Percentiles rank a stretch among this genome's conserved stretches.
phyloP scores from a whole-genome alignment of 1,139 yeast genomes.

The Taphrina populina region DNA sequence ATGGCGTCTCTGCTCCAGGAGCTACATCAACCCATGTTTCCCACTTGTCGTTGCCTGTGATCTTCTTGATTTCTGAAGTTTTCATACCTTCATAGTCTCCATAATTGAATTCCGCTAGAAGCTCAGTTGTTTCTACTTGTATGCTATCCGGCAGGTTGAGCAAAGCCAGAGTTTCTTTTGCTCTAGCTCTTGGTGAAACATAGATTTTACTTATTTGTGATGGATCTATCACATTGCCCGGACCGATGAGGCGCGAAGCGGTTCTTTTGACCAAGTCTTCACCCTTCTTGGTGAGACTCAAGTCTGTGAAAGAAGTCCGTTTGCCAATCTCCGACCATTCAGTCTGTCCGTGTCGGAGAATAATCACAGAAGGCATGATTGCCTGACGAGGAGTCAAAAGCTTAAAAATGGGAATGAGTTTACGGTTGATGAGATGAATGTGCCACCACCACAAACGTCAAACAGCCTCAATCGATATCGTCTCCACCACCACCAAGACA shows the following conservation, averaged over 20 bases:
- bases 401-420: too few species aligned
- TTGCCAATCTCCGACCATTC: constrained; percentile 95
- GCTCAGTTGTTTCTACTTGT: constrained; percentile 50
- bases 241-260: constrained; percentile 67
- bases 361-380: constrained; percentile 12
- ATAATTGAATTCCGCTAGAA: constrained; percentile 89
- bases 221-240: constrained; percentile 63
- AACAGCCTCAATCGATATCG: too few species aligned
- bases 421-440: too few species aligned
- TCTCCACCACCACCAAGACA: too few species aligned
- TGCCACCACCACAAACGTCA: too few species aligned
- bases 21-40: constrained; percentile 90
- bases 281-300: constrained; percentile 75
- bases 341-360: constrained; percentile 59
- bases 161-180: constrained; percentile 67
- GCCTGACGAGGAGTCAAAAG: too few species aligned
- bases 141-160: constrained; percentile 50
- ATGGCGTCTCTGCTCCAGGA: constrained; percentile 76
- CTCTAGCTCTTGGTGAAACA: constrained; percentile 78
- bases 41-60: constrained; percentile 73
- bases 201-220: constrained; percentile 60
- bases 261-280: constrained; percentile 71
- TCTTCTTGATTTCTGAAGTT: constrained; percentile 68
- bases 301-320: constrained; percentile 80
- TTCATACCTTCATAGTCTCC: constrained; percentile 89